Evolutionary conservation across 208 protist species (phyloP).

Genomic region (Tritrichomonas musculus): DNA sequence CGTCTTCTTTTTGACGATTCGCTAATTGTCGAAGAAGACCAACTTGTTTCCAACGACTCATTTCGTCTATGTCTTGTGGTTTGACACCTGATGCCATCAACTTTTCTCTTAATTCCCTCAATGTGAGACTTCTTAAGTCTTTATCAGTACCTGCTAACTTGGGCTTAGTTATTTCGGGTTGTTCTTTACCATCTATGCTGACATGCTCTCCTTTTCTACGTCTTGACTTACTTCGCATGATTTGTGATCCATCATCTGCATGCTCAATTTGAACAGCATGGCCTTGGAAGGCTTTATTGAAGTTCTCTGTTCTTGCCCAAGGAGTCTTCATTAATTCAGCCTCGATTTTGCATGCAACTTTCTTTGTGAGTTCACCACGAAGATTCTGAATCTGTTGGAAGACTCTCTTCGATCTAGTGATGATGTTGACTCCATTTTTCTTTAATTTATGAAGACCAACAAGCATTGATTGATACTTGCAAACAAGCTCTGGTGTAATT

Average conservation of each 20-base stretch:
- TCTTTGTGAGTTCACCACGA: not conserved
- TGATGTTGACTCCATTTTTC: not conserved
- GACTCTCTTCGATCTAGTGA: not conserved
- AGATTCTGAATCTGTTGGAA: conserved; percentile 22
- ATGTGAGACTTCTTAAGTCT: not conserved
- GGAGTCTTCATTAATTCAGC: conserved; percentile 19
- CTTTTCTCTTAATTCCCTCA: not conserved
- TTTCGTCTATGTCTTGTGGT: not conserved
- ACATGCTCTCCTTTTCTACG: not conserved
- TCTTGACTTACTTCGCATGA: not conserved
- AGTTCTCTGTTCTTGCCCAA: conserved; percentile 24
- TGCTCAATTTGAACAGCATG: not conserved
- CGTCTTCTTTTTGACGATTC: not conserved
- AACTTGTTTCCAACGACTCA: not conserved
- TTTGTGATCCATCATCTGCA: not conserved
- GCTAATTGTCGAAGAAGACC: not conserved
- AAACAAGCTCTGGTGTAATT: conserved; percentile 10
- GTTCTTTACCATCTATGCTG: not conserved
- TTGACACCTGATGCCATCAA: not conserved
- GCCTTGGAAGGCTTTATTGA: not conserved
- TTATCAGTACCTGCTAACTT: not conserved
- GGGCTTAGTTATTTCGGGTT: not conserved
- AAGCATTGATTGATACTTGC: conserved; percentile 26
- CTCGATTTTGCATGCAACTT: not conserved
- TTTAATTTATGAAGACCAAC: not conserved